Conservation (phyloP, 2,329 filamentous ascomycete species). For the Aureobasidium subglaciale region DNA sequence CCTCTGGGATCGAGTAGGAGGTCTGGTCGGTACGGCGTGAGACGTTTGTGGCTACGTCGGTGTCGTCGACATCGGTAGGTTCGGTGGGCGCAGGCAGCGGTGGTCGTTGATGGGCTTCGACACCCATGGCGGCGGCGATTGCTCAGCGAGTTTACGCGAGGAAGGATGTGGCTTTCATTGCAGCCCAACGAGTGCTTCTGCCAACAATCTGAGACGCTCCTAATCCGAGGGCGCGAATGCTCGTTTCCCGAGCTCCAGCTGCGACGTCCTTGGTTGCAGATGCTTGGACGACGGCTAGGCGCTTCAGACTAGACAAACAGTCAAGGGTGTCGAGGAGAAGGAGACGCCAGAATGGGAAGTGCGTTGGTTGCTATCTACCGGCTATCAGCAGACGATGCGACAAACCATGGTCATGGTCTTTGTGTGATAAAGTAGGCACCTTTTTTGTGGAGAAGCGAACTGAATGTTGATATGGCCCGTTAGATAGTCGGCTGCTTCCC, state of each 20-base stretch:
- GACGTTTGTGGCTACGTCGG: slow-evolving; percentile 57
- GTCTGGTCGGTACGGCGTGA: slow-evolving; percentile 63
- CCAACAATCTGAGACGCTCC: neutral
- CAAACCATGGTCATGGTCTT: neutral
- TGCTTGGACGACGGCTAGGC: neutral
- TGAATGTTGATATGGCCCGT: slow-evolving; percentile 7
- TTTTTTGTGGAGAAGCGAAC: slow-evolving; percentile 9
- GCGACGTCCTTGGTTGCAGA: too few species aligned
- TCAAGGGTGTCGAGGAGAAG: neutral
- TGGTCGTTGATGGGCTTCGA: slow-evolving; percentile 29
- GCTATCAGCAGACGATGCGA: slow-evolving; percentile 9
- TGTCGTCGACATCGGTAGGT: slow-evolving; percentile 42
- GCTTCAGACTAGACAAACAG: neutral
- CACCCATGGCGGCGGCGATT: slow-evolving; percentile 11
- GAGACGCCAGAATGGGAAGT: neutral
- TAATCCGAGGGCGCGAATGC: neutral
- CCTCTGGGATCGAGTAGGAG: slow-evolving; percentile 72
- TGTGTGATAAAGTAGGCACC: slow-evolving; percentile 6
- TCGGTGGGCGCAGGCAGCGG: slow-evolving; percentile 74
- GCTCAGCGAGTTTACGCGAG: neutral
- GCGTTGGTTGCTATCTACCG: slow-evolving; percentile 2
- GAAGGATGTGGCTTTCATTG: neutral
- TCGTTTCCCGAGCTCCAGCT: neutral
- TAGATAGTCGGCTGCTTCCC: slow-evolving; percentile 3
- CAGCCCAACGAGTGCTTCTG: slow-evolving; percentile 1